Base-by-base conservation (phyloP, 129 eudicot species). In the Ambrosia artemisiifolia region DNA sequence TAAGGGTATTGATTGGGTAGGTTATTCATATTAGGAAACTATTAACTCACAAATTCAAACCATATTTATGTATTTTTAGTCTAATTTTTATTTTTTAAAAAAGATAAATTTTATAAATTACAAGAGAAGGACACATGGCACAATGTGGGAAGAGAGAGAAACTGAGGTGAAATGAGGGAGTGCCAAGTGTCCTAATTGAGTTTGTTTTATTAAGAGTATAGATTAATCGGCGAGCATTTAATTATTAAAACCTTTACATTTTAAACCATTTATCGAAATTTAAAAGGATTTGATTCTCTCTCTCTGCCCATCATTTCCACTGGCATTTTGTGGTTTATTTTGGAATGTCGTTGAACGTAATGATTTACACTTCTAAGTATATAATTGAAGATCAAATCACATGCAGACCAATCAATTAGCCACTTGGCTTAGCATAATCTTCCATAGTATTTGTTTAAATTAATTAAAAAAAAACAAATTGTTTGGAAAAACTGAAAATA, bases 391-490 rank as follows among this genome's bases (percentile, higher is more conserved):
- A 74, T 51, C 53, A 51, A 13, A 43, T 48, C 78, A 74, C 78
- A 74, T 74, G 78, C 54, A 51, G 51, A 14, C 78, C 78, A 74
- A 50, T 51, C 65, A 64, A 50, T 70, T 44, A 16, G 28, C 38
- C 11, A 20, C 18, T 38, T 71, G 55, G 51, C 65, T 6, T 63
- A 50, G 63, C 78, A 63, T 48, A 49, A 32, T 35, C 53, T 48
- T 63, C 18, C 20, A 51, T 8, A 38, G 9, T 51, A 28, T 69
- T 50, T 62, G 18, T 35, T 70, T 35, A 34, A 51, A 51, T 54
- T 6, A 17, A 19, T 11, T 35, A 70, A 69, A 53, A 54, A 53
- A 70, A 69, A 53, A 54, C 51, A 7, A 61, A 28, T 8, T 46
- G 11, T 46, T 13, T 46, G 12, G 3, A 11, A 40, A 28, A 40